phyloP scores from a whole-genome alignment of 495 filamentous ascomycete species.

The Trypethelium eluteriae region DNA sequence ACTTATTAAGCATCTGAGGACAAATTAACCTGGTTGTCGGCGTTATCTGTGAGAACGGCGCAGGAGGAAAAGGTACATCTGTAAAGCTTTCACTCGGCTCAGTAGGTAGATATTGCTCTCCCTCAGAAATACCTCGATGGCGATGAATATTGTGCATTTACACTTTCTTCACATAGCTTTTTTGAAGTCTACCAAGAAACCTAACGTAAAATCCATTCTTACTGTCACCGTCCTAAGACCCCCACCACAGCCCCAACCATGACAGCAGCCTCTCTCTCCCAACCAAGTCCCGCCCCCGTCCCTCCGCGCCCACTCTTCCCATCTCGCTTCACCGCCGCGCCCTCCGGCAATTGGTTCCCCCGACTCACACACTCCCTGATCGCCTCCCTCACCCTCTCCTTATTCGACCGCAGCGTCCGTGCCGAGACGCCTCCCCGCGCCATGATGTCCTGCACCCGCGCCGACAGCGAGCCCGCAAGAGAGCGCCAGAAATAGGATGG shows the following conservation, averaged over 20 bases:
- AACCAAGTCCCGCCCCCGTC: slow-evolving; percentile 35
- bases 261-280: slow-evolving; percentile 90
- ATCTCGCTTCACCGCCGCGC: slow-evolving; percentile 24
- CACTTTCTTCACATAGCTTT: neutral
- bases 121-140: neutral
- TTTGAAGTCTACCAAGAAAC: neutral
- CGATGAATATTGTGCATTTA: neutral
- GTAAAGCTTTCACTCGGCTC: neutral
- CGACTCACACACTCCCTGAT: slow-evolving; percentile 76
- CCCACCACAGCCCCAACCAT: slow-evolving; percentile 76
- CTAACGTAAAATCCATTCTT: neutral
- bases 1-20: neutral
- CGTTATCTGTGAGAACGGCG: neutral
- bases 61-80: neutral
- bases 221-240: slow-evolving; percentile 40
- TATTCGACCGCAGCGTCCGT: slow-evolving; percentile 68
- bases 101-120: neutral
- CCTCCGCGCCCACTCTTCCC: slow-evolving; percentile 29
- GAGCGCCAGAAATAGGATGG: slow-evolving; percentile 88
- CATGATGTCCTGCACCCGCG: slow-evolving; percentile 75
- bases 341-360: slow-evolving; percentile 56
- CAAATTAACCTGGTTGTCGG: neutral
- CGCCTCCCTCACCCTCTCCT: slow-evolving; percentile 64
- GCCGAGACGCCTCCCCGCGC: slow-evolving; percentile 73
- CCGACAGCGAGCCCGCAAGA: slow-evolving; percentile 67